Percentiles rank a stretch among this genome's conserved stretches.
phyloP scores from a whole-genome alignment of 2,329 filamentous ascomycete genomes.

The Phyllosticta citribraziliensis region DNA sequence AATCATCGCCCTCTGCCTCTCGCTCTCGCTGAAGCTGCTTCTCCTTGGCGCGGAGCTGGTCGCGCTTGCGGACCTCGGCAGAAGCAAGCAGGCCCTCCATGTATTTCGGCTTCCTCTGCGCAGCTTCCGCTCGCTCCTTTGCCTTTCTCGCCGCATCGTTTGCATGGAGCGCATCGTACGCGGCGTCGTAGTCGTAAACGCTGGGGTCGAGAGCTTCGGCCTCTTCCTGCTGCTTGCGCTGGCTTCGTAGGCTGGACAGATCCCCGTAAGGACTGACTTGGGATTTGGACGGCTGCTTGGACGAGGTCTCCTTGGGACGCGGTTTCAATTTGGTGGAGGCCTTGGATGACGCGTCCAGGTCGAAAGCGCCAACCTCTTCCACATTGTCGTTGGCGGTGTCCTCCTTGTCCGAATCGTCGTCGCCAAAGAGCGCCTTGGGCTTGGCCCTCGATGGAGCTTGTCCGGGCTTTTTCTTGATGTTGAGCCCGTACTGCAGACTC shows the following conservation, averaged over 20 bases:
- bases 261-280: slow-evolving; percentile 43
- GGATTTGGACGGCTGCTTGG: slow-evolving; percentile 29
- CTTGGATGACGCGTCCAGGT: slow-evolving; percentile 31
- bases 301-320: slow-evolving; percentile 12
- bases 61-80: slow-evolving; percentile 66
- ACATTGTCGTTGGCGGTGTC: slow-evolving; percentile 25
- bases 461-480: slow-evolving; percentile 45
- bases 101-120: slow-evolving; percentile 62
- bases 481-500: slow-evolving; percentile 48
- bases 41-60: slow-evolving; percentile 68
- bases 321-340: slow-evolving; percentile 19
- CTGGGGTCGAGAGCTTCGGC: slow-evolving; percentile 60
- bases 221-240: slow-evolving; percentile 53
- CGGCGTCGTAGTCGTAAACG: slow-evolving; percentile 78
- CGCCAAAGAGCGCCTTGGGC: slow-evolving; percentile 38
- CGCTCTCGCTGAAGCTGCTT: slow-evolving; percentile 69
- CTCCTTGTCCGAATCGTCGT: slow-evolving; percentile 48
- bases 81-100: slow-evolving; percentile 65
- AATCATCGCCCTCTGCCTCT: slow-evolving; percentile 72
- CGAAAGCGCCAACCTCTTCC: slow-evolving; percentile 48
- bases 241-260: slow-evolving; percentile 54
- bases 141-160: slow-evolving; percentile 45
- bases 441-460: slow-evolving; percentile 15
- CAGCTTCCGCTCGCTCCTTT: slow-evolving; percentile 42
- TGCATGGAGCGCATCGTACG: slow-evolving; percentile 65